These are phyloP conservation scores for Amoebophrya sp. DNA, from an alignment of 169 alveolate genomes.

Conservation along the genomic window DNA sequence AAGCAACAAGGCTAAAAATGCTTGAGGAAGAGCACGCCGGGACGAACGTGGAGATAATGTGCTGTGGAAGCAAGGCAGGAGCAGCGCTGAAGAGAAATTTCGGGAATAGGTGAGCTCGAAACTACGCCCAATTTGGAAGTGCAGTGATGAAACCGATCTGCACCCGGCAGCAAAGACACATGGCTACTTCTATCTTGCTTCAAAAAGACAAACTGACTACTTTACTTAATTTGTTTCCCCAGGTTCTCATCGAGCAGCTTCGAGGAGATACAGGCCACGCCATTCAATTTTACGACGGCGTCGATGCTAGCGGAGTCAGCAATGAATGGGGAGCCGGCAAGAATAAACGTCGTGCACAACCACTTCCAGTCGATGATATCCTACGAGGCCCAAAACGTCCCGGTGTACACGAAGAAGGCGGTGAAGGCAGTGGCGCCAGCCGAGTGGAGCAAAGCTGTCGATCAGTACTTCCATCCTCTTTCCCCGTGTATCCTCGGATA, in stretches of 20 bases:
- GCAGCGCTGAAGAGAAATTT: not conserved
- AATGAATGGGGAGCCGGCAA: not conserved
- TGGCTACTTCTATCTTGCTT: no score
- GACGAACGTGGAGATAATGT: not conserved
- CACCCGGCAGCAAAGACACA: no score
- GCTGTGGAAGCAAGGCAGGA: not conserved
- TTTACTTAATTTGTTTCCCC: no score
- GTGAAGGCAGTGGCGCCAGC: not conserved
- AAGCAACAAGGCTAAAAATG: not conserved
- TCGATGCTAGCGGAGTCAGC: not conserved
- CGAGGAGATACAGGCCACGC: no score
- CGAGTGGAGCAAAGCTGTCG: not conserved
- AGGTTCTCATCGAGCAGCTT: not conserved
- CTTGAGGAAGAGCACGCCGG: not conserved
- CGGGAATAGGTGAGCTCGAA: not conserved
- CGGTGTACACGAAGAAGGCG: not conserved
- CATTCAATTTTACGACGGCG: not conserved
- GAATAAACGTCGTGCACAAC: not conserved
- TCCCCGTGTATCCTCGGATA: no score
- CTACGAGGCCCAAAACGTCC: not conserved
- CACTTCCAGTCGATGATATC: not conserved
- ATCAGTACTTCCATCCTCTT: not conserved
- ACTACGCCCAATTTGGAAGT: no score
- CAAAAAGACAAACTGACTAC: no score
- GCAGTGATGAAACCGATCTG: no score